phyloP scores from a whole-genome alignment of 2,329 filamentous ascomycete species.

The Trichoderma sp. region DNA sequence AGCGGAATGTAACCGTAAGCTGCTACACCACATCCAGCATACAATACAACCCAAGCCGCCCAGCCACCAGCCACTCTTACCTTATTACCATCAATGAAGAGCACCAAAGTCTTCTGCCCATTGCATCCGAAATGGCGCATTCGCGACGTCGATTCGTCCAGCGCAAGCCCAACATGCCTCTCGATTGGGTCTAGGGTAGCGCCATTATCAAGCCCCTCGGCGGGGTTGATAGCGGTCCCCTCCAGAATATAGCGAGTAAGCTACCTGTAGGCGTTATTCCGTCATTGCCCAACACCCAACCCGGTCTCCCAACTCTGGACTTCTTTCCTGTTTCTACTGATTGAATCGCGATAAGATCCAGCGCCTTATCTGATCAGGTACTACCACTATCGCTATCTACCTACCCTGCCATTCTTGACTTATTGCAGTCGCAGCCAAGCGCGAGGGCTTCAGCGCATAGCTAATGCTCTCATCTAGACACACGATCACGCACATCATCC shows the following conservation, averaged over 20 bases:
- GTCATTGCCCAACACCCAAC: slow-evolving; percentile 3
- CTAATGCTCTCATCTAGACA: background rate
- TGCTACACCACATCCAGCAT: background rate
- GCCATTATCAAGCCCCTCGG: slow-evolving; percentile 22
- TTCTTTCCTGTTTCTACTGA: background rate
- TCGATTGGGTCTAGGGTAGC: slow-evolving; percentile 23
- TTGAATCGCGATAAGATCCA: slow-evolving; percentile 10
- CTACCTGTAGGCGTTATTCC: background rate
- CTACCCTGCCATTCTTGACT: background rate
- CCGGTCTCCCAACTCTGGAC: background rate
- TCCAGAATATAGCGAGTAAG: background rate
- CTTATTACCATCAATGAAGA: background rate
- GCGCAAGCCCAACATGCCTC: background rate
- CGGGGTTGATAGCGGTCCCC: slow-evolving; percentile 14
- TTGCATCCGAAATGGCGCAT: background rate
- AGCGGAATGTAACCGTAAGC: background rate
- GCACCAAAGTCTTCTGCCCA: background rate
- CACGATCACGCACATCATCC: background rate
- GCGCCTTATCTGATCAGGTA: slow-evolving; percentile 15
- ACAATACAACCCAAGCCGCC: background rate
- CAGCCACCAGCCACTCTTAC: background rate
- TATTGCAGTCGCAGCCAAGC: background rate
- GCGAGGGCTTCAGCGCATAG: slow-evolving; percentile 1
- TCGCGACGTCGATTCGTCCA: background rate
- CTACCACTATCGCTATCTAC: background rate